Base-by-base conservation (phyloP, 345 rosid species). In the Citrus maxima region DNA sequence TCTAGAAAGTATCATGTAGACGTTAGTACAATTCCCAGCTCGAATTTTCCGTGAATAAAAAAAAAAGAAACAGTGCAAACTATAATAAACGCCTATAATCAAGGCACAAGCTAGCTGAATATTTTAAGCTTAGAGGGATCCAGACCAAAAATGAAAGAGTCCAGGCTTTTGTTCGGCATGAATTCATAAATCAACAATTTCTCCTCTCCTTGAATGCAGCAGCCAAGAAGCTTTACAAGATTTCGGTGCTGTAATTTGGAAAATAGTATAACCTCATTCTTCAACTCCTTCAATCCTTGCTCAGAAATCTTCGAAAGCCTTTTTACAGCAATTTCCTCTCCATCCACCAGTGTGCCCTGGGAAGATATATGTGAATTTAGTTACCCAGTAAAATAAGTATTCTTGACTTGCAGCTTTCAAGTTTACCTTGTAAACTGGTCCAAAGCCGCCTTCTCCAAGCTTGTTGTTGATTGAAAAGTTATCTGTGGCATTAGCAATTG, bases 181-280 rank as follows among this genome's bases (percentile, higher is more conserved):
- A 76, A 81, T 63, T 86, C 84, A 56, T 86, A 86, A 30, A 86
- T 62, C 67, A 86, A 32, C 76, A 86, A 28, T 55, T 70, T 83
- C 28, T 83, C 86, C 2, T 83, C 83, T 74, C 74, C 81, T 13
- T 83, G 70, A 59, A 81, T 74, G 70, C 83, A 86, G 22, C 83
- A 86, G 2, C 84, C 85, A 7, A 83, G 80, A 79, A 89, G 87
- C 70, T 76, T 82, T 24, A 87, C 92, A 27, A 89, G 86, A 69
- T 89, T 89, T 30, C 87, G 80, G 68, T 87, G 90, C 59, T 87
- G 92, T 73, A 89, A 87, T 75, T 87, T 87, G 12, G 88, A 85
- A 6, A 89, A 84, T 35, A 86, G 55, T 25, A 63, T 81, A 3
- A 82, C 88, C 66, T 89, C 90, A 24, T 83, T 89, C 78, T 78